Percentiles rank a stretch among this genome's conserved stretches.
phyloP scores from a whole-genome alignment of 805 yeast genomes.

The Metschnikowia picachoensis region DNA sequence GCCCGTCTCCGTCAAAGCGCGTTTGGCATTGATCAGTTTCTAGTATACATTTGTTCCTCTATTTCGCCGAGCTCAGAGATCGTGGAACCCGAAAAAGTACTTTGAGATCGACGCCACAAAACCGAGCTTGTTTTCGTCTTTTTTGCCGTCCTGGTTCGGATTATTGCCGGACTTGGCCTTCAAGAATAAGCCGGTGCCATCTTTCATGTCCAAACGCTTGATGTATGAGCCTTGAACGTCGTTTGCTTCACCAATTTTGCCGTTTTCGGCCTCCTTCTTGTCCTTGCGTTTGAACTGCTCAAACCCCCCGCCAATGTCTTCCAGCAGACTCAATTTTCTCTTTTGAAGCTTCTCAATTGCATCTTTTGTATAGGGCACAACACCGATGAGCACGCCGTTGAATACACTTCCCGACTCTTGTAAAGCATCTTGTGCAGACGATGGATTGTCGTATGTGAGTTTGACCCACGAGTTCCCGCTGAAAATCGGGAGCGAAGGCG shows the following conservation, averaged over 20 bases:
- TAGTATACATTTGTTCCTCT: not conserved
- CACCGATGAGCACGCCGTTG: constrained; percentile 65
- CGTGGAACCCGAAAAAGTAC: constrained; percentile 42
- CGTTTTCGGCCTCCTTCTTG: constrained; percentile 9
- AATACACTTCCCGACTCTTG: constrained; percentile 75
- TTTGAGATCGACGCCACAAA: constrained; percentile 30
- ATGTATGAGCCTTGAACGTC: constrained; percentile 21
- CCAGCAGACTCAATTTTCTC: constrained; percentile 38
- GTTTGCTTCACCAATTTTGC: constrained; percentile 11
- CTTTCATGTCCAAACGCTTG: constrained; percentile 36
- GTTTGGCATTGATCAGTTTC: constrained; percentile 15
- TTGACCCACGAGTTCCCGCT: constrained; percentile 92
- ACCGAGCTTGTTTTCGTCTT: constrained; percentile 30
- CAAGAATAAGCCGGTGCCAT: constrained; percentile 37
- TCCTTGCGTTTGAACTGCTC: constrained; percentile 10
- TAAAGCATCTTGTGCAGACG: constrained; percentile 77
- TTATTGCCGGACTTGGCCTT: constrained; percentile 21
- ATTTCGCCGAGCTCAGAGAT: constrained; percentile 23
- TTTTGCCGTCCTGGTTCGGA: constrained; percentile 20
- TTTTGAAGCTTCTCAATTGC: constrained; percentile 57
- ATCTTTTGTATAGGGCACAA: constrained; percentile 59
- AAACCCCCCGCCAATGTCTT: constrained; percentile 45
- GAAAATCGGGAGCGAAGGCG: constrained; percentile 52
- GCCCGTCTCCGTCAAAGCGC: constrained; percentile 20
- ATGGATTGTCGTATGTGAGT: constrained; percentile 70